Conservation (phyloP, 352 stramenopile species). For the Pythium biforme region DNA sequence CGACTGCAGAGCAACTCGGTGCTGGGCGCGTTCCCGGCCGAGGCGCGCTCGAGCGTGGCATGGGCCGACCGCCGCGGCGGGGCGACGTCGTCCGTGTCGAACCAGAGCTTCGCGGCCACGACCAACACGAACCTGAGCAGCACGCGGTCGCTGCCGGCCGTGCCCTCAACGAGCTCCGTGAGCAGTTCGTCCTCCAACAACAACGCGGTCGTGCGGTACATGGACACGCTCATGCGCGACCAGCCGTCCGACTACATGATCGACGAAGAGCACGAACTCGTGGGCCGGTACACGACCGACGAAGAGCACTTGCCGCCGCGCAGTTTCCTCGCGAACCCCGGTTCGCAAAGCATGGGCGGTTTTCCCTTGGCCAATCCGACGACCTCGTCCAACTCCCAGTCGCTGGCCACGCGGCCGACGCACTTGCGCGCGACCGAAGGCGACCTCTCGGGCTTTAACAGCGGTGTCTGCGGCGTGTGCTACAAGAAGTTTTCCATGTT, state of each 20-base stretch:
- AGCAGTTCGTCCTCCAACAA: slow-evolving; percentile 12
- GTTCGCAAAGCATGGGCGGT: slow-evolving; percentile 2
- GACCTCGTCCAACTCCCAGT: neutral
- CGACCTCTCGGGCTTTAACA: slow-evolving; percentile 42
- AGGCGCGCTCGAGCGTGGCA: slow-evolving; percentile 20
- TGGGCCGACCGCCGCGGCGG: slow-evolving; percentile 14
- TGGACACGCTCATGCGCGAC: slow-evolving; percentile 25
- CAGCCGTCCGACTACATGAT: slow-evolving; percentile 19
- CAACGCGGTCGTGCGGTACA: slow-evolving; percentile 25
- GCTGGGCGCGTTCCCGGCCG: slow-evolving; percentile 18
- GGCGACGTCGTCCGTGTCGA: slow-evolving; percentile 3
- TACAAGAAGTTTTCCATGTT: slow-evolving; percentile 88
- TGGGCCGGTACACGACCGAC: slow-evolving; percentile 17
- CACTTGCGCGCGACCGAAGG: slow-evolving; percentile 32
- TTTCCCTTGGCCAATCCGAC: neutral
- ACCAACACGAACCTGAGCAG: slow-evolving; percentile 20
- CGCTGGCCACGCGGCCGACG: neutral
- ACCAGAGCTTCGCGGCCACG: slow-evolving; percentile 19
- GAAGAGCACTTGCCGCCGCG: slow-evolving; percentile 12
- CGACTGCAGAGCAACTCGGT: slow-evolving; percentile 25
- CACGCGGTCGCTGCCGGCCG: slow-evolving; percentile 11
- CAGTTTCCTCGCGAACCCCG: neutral
- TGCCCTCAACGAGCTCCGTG: slow-evolving; percentile 9
- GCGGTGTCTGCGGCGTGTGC: slow-evolving; percentile 69
- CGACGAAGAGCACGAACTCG: slow-evolving; percentile 20